Conservation (phyloP, 768 basidiomycete genomes). For the Amanita muscaria region DNA sequence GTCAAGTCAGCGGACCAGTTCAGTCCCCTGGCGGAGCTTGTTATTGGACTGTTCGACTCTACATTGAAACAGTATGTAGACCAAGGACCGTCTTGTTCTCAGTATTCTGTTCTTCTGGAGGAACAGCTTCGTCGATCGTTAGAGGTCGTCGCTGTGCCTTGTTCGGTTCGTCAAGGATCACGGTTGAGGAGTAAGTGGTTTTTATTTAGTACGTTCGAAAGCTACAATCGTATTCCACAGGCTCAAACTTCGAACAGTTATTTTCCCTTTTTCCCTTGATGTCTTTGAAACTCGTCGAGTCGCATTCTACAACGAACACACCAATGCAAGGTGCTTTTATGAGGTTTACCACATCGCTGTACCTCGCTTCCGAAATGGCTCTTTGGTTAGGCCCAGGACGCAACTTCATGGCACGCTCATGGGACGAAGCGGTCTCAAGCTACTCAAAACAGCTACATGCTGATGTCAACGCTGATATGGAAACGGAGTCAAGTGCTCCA, state of each 20-base stretch:
- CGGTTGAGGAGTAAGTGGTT: conserved; percentile 48
- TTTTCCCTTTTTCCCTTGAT: background rate
- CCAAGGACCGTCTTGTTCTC: background rate
- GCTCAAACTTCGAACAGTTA: background rate
- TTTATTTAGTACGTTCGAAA: background rate
- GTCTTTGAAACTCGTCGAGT: conserved; percentile 4
- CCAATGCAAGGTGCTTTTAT: conserved; percentile 26
- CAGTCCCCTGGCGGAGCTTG: conserved; percentile 40
- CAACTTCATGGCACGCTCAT: conserved; percentile 44
- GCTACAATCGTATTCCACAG: background rate
- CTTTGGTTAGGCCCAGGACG: conserved; percentile 48
- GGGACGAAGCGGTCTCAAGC: conserved; percentile 20
- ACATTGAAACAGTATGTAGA: conserved; percentile 15
- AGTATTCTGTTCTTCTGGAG: conserved; percentile 13
- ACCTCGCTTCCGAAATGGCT: conserved; percentile 35
- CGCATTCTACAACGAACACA: conserved; percentile 22
- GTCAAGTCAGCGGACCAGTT: conserved; percentile 65
- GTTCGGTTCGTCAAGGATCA: conserved; percentile 64
- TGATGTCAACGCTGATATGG: background rate
- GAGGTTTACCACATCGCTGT: conserved; percentile 30
- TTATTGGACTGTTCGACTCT: conserved; percentile 33
- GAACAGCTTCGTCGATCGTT: conserved; percentile 44
- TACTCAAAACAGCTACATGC: background rate
- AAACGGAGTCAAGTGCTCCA: background rate
- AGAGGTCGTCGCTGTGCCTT: conserved; percentile 47